Evolutionary conservation across 345 rosid species (phyloP).

Genomic region (Stellera chamaejasme): DNA sequence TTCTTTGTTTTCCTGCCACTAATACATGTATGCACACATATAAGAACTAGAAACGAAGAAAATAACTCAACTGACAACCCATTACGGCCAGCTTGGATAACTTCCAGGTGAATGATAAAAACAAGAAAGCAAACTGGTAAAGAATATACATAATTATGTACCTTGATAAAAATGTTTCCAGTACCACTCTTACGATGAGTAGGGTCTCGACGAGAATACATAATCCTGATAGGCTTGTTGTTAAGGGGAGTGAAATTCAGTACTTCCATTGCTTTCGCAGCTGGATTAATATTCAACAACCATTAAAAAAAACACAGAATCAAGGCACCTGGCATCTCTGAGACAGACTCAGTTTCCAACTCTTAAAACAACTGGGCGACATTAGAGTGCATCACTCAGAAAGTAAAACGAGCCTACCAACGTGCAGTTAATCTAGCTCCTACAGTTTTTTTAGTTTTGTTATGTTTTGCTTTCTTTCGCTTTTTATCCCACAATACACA

Average conservation of each 20-base stretch:
- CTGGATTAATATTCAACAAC: slow-evolving; percentile 28
- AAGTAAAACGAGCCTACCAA: too few species aligned
- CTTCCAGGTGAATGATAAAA: too few species aligned
- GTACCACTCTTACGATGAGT: slow-evolving; percentile 82
- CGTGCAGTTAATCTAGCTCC: too few species aligned
- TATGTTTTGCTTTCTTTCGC: too few species aligned
- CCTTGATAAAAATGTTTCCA: slow-evolving; percentile 93
- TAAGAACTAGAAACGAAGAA: neutral
- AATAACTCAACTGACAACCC: neutral
- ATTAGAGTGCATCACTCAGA: too few species aligned
- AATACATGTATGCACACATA: neutral
- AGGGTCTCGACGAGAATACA: slow-evolving; percentile 95
- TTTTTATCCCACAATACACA: too few species aligned
- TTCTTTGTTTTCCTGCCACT: neutral
- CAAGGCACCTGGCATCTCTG: too few species aligned
- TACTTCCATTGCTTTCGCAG: slow-evolving; percentile 72
- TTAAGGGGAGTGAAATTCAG: slow-evolving; percentile 72
- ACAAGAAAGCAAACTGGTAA: neutral
- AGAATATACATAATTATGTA: slow-evolving; percentile 7
- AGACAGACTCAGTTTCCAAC: too few species aligned
- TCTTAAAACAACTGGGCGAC: too few species aligned
- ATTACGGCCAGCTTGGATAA: neutral
- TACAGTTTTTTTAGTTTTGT: too few species aligned
- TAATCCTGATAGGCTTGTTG: slow-evolving; percentile 62
- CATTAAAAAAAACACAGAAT: neutral